Base-by-base conservation (phyloP, 805 yeast species). In the Yamadazyma sp. region DNA sequence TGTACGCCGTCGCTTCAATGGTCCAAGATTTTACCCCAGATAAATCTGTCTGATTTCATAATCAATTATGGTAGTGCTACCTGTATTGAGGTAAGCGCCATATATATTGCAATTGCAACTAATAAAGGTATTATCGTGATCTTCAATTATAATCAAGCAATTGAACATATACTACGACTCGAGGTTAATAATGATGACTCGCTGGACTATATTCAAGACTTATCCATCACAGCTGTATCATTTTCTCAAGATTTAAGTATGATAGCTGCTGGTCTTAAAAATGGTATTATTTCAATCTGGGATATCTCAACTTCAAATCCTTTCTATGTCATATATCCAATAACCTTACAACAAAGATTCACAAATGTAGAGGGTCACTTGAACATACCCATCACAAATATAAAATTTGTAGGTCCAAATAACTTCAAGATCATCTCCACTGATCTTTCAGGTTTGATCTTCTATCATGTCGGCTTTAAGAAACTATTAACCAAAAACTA, bases 221-320 rank as follows among this genome's bases (percentile, higher is more conserved):
- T 15, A 23, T 36, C 69, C 0, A 77, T 86, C 1, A 70, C 83
- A 0, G 41, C 76, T 2, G 49, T 88, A 16, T 66, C 76, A 0
- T 58, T 82, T 10, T 81, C 93, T 0, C 60, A 75, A 5, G 96
- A 89, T 52, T 82, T 85, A 1, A 68, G 82, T 0, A 75, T 71
- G 48, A 43, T 87, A 3, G 86, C 83, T 0, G 82, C 79, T 0
- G 95, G 95, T 1, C 78, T 73, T 44, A 62, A 67, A 4, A 59
- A 69, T 15, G 98, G 97, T 0, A 66, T 65, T 35, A 69, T 89
- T 2, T 60, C 70, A 19, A 46, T 85, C 2, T 91, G 96, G 95
- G 80, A 84, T 42, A 46, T 65, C 36, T 50, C 4, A 76, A 78
- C 47, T 44, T 72, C 12, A 76, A 78, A 5, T 60, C 85, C n/a